phyloP scores from a whole-genome alignment of 192 early-diverging fungal species.

The Umbelopsis ramanniana region DNA sequence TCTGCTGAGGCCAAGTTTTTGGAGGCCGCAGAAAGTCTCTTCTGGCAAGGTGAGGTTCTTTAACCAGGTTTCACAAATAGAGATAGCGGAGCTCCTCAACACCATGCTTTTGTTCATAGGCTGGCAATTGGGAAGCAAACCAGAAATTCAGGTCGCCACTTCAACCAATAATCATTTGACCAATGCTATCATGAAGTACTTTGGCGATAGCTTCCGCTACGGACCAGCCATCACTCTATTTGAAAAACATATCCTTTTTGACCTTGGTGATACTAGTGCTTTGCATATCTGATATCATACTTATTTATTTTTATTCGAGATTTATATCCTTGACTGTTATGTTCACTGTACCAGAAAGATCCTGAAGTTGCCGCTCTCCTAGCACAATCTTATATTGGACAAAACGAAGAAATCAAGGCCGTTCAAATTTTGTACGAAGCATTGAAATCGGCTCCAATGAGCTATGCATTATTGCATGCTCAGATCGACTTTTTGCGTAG shows the following conservation, averaged over 20 bases:
- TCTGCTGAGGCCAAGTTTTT: conserved; percentile 80
- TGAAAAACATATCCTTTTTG: conserved; percentile 55
- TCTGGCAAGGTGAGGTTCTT: conserved; percentile 72
- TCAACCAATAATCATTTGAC: conserved; percentile 87
- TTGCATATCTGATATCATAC: too few species aligned
- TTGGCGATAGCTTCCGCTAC: conserved; percentile 80
- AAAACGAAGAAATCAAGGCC: conserved; percentile 93
- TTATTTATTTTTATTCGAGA: not conserved
- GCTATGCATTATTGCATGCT: conserved; percentile 84
- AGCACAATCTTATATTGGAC: conserved; percentile 76
- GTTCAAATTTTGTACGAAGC: conserved; percentile 87
- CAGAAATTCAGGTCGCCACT: conserved; percentile 95
- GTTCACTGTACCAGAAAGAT: conserved; percentile 68
- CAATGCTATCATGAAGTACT: conserved; percentile 90
- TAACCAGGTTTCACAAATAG: not conserved
- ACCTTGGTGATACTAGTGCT: too few species aligned
- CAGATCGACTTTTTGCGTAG: conserved; percentile 87
- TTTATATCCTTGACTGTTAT: conserved; percentile 38
- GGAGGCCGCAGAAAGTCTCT: conserved; percentile 80
- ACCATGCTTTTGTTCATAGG: conserved; percentile 41
- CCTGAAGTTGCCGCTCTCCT: conserved; percentile 90
- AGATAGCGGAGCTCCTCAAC: not conserved
- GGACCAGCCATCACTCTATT: conserved; percentile 83
- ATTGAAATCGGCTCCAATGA: conserved; percentile 75
- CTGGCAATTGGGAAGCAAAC: conserved; percentile 92